phyloP scores from a whole-genome alignment of 2,329 filamentous ascomycete species.

The Chrysoporthe cubensis region DNA sequence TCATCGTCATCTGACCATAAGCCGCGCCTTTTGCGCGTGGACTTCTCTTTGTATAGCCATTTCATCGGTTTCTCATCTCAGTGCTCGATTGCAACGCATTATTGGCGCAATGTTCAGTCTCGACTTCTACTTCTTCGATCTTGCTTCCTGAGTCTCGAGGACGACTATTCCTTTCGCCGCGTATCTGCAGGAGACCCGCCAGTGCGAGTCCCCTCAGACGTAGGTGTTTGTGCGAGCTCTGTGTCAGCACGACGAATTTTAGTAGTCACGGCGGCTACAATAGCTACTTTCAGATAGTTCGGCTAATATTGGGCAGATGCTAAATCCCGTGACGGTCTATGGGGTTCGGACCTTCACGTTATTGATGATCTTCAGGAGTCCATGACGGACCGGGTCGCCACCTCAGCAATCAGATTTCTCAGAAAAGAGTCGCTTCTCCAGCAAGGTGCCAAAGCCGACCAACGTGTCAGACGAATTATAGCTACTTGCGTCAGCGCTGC shows the following conservation, averaged over 20 bases:
- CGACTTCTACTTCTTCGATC: neutral
- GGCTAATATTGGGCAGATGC: slow-evolving; percentile 2
- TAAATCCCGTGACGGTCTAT: slow-evolving; percentile 1
- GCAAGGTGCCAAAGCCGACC: neutral
- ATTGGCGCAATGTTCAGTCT: neutral
- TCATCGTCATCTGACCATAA: neutral
- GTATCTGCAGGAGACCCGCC: neutral
- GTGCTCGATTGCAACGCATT: neutral
- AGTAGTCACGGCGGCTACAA: neutral
- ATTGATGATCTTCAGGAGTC: slow-evolving; percentile 9
- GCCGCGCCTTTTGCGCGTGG: neutral
- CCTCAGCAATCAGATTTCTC: neutral
- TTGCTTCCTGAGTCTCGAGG: neutral
- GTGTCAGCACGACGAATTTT: neutral
- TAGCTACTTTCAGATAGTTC: neutral
- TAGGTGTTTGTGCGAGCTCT: neutral
- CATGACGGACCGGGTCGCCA: neutral
- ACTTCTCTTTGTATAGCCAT: neutral
- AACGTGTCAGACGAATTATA: neutral
- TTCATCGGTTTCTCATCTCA: neutral
- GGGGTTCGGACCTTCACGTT: neutral
- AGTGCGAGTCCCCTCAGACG: neutral
- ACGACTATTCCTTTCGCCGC: neutral
- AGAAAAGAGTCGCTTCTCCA: neutral
- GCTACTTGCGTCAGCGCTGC: neutral